Evolutionary conservation across 805 yeast genomes (phyloP).

Genomic region (Spathaspora sp.): DNA sequence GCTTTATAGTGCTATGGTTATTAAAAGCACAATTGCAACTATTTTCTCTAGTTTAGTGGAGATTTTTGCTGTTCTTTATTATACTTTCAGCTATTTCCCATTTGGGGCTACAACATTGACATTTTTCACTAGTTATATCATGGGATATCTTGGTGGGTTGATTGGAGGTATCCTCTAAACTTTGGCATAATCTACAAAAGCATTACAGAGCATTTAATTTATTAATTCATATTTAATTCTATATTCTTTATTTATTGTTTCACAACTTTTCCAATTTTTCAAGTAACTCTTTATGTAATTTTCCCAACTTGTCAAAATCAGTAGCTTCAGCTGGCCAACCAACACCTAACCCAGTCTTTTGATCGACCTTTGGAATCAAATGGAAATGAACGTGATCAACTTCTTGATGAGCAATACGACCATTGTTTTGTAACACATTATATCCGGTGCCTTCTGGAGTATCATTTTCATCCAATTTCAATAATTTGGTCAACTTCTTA

Average conservation of each 20-base stretch:
- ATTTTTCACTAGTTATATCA: slow-evolving; percentile 43
- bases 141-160: slow-evolving; percentile 44
- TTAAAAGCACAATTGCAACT: slow-evolving; percentile 73
- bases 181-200: not conserved
- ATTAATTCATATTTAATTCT: not conserved
- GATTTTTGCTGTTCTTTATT: slow-evolving; percentile 82
- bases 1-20: slow-evolving; percentile 64
- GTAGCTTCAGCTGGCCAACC: slow-evolving; percentile 94
- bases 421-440: slow-evolving; percentile 89
- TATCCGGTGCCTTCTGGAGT: slow-evolving; percentile 65
- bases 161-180: slow-evolving; percentile 35
- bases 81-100: slow-evolving; percentile 91
- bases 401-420: slow-evolving; percentile 90
- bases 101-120: slow-evolving; percentile 80
- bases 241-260: not conserved
- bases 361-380: slow-evolving; percentile 82
- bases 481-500: slow-evolving; percentile 75
- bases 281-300: slow-evolving; percentile 56
- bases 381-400: slow-evolving; percentile 98
- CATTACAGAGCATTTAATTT: not conserved
- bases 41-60: slow-evolving; percentile 73
- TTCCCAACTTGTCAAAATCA: slow-evolving; percentile 68
- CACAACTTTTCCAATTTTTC: slow-evolving; percentile 7
- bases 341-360: slow-evolving; percentile 70
- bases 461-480: slow-evolving; percentile 61